Evolutionary conservation across 768 basidiomycete species (phyloP), one percentile per base, ranked within the genome.

Genomic region (Tulasnella sp.): DNA sequence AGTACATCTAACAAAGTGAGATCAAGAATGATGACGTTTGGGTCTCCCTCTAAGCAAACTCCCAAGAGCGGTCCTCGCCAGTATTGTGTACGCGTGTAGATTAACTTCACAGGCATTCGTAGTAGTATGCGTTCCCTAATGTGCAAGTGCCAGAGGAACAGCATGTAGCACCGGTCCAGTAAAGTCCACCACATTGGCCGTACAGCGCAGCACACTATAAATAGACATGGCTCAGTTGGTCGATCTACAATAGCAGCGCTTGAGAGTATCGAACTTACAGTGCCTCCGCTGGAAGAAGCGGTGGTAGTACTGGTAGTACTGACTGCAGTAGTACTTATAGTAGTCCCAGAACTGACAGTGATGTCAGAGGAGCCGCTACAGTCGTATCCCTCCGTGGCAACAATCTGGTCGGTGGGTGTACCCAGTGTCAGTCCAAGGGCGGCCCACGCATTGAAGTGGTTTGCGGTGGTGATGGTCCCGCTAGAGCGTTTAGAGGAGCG

Each of bases 361-460:
- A 56, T 26, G 1, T n/a, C 29, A 44, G 38, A 34, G n/a, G 54
- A 56, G 38, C 54, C 54, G 19, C 54, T 56, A 4, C 34, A 23
- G 4, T 43, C 9, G 52, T 56, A 53, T 21, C 59, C 59, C 29
- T 60, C 59, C 21, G 50, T 53, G 27, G 59, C 51, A 26, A 60
- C 3, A 24, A 61, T 61, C 54, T 61, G 60, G 41, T 38, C 45
- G 34, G 45, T 56, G 42, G n/a, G 44, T 8, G 52, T 61, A 10
- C 56, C 51, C 21, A 61, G 17, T 3, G 17, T 51, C 30, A 45
- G 47, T 34, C 60, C 60, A 26, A 61, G n/a, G 19, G 19, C 23
- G 17, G 43, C 52, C 60, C 60, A 61, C 26, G 56, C 56, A 8
- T 61, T 58, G 60, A 61, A 56, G 19, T 61, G 60, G 60, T 56